Percentiles rank a stretch among this genome's conserved stretches.
phyloP scores from a whole-genome alignment of 2,329 filamentous ascomycete species.

The Zymoseptoria passerinii region DNA sequence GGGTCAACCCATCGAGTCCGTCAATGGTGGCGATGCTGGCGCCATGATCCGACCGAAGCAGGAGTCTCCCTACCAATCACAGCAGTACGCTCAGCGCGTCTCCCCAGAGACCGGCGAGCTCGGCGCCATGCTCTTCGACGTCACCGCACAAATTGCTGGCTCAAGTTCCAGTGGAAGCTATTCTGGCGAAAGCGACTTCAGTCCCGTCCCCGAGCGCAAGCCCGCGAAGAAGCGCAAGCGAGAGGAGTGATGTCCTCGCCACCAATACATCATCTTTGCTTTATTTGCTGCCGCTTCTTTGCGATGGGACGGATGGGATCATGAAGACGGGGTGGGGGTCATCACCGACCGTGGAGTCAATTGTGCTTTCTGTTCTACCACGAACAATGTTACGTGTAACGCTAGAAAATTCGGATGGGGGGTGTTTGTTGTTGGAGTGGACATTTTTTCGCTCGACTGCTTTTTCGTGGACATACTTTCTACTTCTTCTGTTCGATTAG shows the following conservation, averaged over 20 bases:
- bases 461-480: background rate
- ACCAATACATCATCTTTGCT: background rate
- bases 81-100: slow-evolving; percentile 19
- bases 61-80: slow-evolving; percentile 19
- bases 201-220: slow-evolving; percentile 24
- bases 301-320: background rate
- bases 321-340: background rate
- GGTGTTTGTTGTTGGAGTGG: background rate
- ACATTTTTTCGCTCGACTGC: background rate
- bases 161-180: slow-evolving; percentile 37
- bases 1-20: slow-evolving; percentile 24
- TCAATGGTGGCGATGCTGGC: slow-evolving; percentile 29
- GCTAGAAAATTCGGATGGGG: background rate
- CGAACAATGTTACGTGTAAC: background rate
- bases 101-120: slow-evolving; percentile 53
- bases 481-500: background rate
- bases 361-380: background rate
- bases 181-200: slow-evolving; percentile 21
- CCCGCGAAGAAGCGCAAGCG: slow-evolving; percentile 37
- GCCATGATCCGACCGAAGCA: slow-evolving; percentile 29
- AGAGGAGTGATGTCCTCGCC: slow-evolving; percentile 29
- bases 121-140: slow-evolving; percentile 74
- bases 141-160: slow-evolving; percentile 60
- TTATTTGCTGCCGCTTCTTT: background rate
- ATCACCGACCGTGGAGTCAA: background rate